These are phyloP conservation scores for Metarhizium humberi DNA, from an alignment of 2,329 filamentous ascomycete genomes.

Conservation along the genomic window DNA sequence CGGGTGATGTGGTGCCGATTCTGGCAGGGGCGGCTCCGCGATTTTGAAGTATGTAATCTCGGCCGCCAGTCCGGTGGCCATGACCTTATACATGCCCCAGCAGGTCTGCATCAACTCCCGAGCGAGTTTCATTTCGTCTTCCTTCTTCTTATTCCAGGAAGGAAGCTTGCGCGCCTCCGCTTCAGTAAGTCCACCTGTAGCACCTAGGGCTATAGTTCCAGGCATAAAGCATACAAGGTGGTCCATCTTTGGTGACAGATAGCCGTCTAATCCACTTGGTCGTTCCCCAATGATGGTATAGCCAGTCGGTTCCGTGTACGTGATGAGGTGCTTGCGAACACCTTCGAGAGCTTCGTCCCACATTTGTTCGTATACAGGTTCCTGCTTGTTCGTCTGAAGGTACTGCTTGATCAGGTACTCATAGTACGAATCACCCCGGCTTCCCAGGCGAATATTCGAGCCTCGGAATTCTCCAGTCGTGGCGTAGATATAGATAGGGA, in stretches of 20 bases:
- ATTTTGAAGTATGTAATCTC: conserved; percentile 92
- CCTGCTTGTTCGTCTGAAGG: conserved; percentile 80
- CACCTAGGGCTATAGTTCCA: conserved; percentile 84
- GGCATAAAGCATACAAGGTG: conserved; percentile 97
- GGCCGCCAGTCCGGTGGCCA: conserved; percentile 80
- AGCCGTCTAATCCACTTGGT: conserved; percentile 57
- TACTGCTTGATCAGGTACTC: conserved; percentile 99
- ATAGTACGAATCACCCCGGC: conserved; percentile 94
- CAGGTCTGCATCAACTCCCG: conserved; percentile 92
- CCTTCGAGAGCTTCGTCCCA: conserved; percentile 82
- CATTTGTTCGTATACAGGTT: conserved; percentile 81
- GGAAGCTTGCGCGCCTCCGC: conserved; percentile 62
- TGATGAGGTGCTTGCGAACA: conserved; percentile 84
- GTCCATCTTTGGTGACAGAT: conserved; percentile 86
- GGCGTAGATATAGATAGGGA: conserved; percentile 86
- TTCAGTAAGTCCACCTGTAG: conserved; percentile 69
- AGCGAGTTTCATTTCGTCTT: conserved; percentile 80
- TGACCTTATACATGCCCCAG: conserved; percentile 94
- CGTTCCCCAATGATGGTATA: conserved; percentile 89
- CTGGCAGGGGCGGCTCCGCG: conserved; percentile 53
- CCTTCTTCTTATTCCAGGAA: conserved; percentile 68
- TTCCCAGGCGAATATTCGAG: conserved; percentile 82
- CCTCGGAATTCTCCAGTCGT: conserved; percentile 71
- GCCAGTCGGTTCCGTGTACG: conserved; percentile 70
- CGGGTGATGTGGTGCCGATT: conserved; percentile 39